Evolutionary conservation across 192 early-diverging fungal genomes (phyloP).

Genomic region (Coemansia sp.): DNA sequence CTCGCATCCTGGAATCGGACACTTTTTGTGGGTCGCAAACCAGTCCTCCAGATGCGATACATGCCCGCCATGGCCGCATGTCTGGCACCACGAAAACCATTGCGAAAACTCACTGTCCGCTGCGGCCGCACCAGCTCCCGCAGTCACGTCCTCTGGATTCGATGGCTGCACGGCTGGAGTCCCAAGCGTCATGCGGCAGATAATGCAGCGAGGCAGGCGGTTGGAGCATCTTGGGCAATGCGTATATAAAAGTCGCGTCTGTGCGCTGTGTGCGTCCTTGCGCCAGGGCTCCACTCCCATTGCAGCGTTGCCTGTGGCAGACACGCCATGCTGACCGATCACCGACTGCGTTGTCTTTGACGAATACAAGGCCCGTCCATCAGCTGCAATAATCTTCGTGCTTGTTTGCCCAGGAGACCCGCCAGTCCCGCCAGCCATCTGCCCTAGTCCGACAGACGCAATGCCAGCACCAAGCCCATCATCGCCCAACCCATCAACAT

Average conservation of each 20-base stretch:
- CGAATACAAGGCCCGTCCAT: conserved; percentile 16
- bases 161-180: conserved; percentile 25
- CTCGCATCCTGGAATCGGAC: conserved; percentile 90
- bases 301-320: neutral
- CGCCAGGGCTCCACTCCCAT: conserved; percentile 16
- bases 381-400: conserved; percentile 12
- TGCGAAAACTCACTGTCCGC: conserved; percentile 64
- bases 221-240: conserved; percentile 42
- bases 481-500: conserved; percentile 3
- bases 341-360: conserved; percentile 18
- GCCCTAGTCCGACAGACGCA: conserved; percentile 1
- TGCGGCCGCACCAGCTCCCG: conserved; percentile 8
- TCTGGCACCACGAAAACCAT: conserved; percentile 99
- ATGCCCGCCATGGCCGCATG: conserved; percentile 96
- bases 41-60: conserved; percentile 86
- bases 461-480: conserved; percentile 6
- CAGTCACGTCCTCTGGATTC: neutral
- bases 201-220: conserved; percentile 49
- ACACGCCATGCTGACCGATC: conserved; percentile 19
- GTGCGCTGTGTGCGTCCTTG: conserved; percentile 29
- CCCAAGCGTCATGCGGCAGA: conserved; percentile 52
- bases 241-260: conserved; percentile 42
- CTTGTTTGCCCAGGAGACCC: conserved; percentile 12
- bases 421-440: conserved; percentile 11
- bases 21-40: conserved; percentile 82